Conservation (phyloP, 78 protist genomes). For the Dictyostelium firmibasis region DNA sequence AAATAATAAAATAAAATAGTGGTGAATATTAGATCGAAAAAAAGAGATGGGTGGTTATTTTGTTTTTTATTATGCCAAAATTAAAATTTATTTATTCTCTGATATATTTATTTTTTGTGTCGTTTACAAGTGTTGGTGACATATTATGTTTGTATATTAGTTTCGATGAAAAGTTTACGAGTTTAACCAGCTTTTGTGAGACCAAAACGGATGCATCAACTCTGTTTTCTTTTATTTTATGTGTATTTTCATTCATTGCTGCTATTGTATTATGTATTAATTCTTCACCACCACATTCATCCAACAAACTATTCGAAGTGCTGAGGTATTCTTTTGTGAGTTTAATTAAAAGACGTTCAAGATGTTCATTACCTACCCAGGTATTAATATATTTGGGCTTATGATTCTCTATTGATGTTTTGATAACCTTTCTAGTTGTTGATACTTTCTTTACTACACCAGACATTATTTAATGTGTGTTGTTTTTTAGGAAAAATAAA, state of each 20-base stretch:
- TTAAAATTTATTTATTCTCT: background rate
- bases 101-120: background rate
- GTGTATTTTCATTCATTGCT: constrained; percentile 1
- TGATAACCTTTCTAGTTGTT: background rate
- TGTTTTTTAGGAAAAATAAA: too few relatives aligned
- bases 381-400: background rate
- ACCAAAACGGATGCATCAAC: background rate
- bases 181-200: background rate
- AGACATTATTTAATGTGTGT: background rate
- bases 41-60: too few relatives aligned
- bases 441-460: background rate
- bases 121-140: background rate
- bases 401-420: background rate
- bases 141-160: background rate
- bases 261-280: constrained; percentile 24
- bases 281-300: background rate
- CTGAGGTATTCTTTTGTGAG: background rate
- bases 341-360: background rate
- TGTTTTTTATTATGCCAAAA: too few relatives aligned
- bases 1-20: too few relatives aligned
- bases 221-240: background rate
- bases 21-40: too few relatives aligned
- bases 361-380: background rate
- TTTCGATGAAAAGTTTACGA: background rate
- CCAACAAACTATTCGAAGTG: background rate